phyloP scores from a whole-genome alignment of 2,329 filamentous ascomycete genomes.

The Colletotrichum cordylinicola region DNA sequence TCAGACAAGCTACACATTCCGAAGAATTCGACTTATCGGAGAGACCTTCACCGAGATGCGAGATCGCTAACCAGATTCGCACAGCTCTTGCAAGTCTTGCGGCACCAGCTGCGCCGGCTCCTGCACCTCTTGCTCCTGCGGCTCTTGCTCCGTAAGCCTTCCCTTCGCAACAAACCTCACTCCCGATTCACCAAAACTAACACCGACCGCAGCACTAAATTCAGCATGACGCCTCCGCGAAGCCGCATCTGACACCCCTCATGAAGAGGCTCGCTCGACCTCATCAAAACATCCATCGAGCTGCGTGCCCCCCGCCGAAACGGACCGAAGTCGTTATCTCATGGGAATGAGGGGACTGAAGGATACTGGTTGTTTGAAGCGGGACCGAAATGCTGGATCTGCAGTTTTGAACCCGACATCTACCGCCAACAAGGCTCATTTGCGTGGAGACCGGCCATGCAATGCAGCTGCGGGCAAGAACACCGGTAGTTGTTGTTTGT shows the following conservation, averaged over 20 bases:
- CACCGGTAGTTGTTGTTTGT: background rate
- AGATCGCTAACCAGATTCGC: background rate
- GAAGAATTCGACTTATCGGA: background rate
- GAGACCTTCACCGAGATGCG: background rate
- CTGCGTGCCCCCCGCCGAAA: constrained; percentile 16
- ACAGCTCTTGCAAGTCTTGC: constrained; percentile 25
- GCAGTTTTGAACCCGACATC: background rate
- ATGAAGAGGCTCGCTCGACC: constrained; percentile 16
- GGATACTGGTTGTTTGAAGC: background rate
- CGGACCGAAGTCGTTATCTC: background rate
- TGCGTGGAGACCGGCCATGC: background rate
- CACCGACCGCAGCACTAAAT: background rate
- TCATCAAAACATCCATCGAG: background rate
- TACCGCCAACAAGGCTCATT: background rate
- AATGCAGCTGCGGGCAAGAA: background rate
- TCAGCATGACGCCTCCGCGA: constrained; percentile 1
- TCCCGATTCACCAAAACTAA: background rate
- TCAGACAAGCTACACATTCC: background rate
- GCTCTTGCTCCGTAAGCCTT: constrained; percentile 20
- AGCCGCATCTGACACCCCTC: background rate
- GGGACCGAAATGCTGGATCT: background rate
- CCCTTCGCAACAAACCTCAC: no score
- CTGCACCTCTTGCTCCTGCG: constrained; percentile 22
- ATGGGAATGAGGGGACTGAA: constrained; percentile 1
- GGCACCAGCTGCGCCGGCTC: constrained; percentile 21